Conservation (phyloP, 2,329 filamentous ascomycete genomes). For the Phaeoacremonium minimum region DNA sequence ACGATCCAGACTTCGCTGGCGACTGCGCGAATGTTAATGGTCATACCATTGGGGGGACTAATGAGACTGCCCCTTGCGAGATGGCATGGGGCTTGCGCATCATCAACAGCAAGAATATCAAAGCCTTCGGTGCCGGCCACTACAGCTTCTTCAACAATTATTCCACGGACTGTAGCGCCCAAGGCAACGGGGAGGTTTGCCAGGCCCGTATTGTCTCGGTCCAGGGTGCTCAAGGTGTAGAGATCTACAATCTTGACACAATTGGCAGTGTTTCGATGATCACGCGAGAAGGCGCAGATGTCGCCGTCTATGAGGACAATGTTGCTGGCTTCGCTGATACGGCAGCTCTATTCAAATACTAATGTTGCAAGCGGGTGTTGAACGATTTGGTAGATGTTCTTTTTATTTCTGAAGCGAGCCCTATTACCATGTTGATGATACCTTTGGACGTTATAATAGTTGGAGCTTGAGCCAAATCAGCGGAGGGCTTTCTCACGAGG, state of each 20-base stretch:
- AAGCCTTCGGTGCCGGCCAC: constrained; percentile 57
- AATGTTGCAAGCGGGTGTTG: too few species aligned
- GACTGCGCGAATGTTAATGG: constrained; percentile 23
- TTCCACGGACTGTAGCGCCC: constrained; percentile 38
- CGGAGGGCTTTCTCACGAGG: too few species aligned
- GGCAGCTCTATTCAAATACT: constrained; percentile 14
- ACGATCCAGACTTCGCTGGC: constrained; percentile 47
- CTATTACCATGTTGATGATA: too few species aligned
- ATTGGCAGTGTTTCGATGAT: constrained; percentile 33
- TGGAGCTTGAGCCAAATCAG: too few species aligned
- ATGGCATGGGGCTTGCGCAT: constrained; percentile 64
- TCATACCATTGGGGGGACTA: constrained; percentile 4
- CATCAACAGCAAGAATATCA: constrained; percentile 45
- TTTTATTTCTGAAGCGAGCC: too few species aligned
- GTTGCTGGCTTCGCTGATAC: constrained; percentile 26
- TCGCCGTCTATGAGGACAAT: constrained; percentile 28
- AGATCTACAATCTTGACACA: constrained; percentile 36
- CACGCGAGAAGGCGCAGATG: constrained; percentile 22
- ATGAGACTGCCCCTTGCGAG: constrained; percentile 34
- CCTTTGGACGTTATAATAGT: too few species aligned
- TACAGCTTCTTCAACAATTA: constrained; percentile 69
- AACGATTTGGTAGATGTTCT: too few species aligned
- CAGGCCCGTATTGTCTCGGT: constrained; percentile 35
- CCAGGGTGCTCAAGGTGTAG: constrained; percentile 6
- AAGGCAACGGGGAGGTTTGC: constrained; percentile 32